Conservation (phyloP, 176 grass and related monocot genomes). For the Echinochloa phyllopogon region DNA sequence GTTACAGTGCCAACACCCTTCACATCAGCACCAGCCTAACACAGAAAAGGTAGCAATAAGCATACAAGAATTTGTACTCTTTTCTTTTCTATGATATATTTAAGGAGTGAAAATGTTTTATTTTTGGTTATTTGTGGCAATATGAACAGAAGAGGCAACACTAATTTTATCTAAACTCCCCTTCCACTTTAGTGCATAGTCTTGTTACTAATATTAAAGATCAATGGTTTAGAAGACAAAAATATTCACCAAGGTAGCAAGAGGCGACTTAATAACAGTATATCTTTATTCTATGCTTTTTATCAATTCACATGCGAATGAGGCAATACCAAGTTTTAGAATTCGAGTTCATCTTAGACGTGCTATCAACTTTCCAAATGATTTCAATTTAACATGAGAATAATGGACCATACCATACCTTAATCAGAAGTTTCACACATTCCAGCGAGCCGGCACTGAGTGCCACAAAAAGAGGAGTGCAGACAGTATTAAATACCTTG, state of each 20-base stretch:
- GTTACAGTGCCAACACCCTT: conserved; percentile 34
- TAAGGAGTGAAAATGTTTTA: background rate
- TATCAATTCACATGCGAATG: background rate
- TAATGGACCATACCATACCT: conserved; percentile 20
- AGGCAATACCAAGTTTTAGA: conserved; percentile 9
- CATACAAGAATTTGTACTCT: background rate
- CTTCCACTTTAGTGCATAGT: background rate
- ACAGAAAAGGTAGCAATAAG: conserved; percentile 31
- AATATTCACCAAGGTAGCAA: background rate
- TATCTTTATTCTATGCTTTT: background rate
- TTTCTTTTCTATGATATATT: background rate
- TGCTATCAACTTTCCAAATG: background rate
- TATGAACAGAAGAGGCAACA: background rate
- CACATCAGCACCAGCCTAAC: conserved; percentile 53
- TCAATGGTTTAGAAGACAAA: background rate
- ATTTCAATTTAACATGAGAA: background rate
- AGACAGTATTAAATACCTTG: background rate
- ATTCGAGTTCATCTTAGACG: background rate
- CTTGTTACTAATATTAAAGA: background rate
- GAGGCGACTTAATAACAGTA: background rate
- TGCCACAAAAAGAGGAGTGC: conserved; percentile 30
- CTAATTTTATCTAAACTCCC: background rate
- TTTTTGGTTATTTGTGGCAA: background rate
- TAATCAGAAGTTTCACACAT: conserved; percentile 43
- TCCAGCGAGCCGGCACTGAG: background rate